phyloP scores from a whole-genome alignment of 1,284 basidiomycete species.

The Sporisorium iseilematis-ciliati region DNA sequence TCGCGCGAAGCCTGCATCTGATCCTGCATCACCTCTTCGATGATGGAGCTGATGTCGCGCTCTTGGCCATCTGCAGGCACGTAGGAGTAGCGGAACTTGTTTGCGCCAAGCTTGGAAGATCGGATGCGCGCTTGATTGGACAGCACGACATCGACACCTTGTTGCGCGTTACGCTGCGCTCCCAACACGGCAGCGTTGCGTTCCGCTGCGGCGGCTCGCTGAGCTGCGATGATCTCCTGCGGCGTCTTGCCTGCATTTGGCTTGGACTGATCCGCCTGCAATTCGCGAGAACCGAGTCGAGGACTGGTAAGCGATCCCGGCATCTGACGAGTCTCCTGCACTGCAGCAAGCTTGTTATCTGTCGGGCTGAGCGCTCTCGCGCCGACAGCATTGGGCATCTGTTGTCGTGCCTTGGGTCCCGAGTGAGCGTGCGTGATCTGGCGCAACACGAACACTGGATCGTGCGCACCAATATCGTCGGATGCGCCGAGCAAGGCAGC shows the following conservation, averaged over 20 bases:
- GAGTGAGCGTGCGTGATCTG: conserved; percentile 48
- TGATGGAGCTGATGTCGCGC: conserved; percentile 89
- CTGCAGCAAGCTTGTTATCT: conserved; percentile 69
- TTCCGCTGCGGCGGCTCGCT: conserved; percentile 83
- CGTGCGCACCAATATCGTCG: conserved; percentile 82
- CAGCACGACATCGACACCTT: conserved; percentile 87
- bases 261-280: conserved; percentile 13
- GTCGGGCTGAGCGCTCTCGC: conserved; percentile 51
- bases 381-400: conserved; percentile 8
- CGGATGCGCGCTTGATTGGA: conserved; percentile 87
- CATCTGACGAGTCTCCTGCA: conserved; percentile 67
- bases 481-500: conserved; percentile 74
- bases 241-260: conserved; percentile 72
- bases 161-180: conserved; percentile 82
- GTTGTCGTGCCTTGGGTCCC: conserved; percentile 23
- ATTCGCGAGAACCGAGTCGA: conserved; percentile 18
- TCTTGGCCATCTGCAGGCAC: conserved; percentile 84
- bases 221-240: conserved; percentile 91
- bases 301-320: conserved; percentile 21
- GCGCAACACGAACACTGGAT: conserved; percentile 86
- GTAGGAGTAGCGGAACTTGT: conserved; percentile 88
- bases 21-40: conserved; percentile 78
- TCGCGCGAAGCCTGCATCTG: conserved; percentile 30
- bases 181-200: conserved; percentile 87
- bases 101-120: conserved; percentile 77